Percentiles rank a stretch among this genome's conserved stretches.
These are phyloP conservation scores for Lindgomyces ingoldianus DNA, from an alignment of 495 filamentous ascomycete species.

Conservation along the genomic window DNA sequence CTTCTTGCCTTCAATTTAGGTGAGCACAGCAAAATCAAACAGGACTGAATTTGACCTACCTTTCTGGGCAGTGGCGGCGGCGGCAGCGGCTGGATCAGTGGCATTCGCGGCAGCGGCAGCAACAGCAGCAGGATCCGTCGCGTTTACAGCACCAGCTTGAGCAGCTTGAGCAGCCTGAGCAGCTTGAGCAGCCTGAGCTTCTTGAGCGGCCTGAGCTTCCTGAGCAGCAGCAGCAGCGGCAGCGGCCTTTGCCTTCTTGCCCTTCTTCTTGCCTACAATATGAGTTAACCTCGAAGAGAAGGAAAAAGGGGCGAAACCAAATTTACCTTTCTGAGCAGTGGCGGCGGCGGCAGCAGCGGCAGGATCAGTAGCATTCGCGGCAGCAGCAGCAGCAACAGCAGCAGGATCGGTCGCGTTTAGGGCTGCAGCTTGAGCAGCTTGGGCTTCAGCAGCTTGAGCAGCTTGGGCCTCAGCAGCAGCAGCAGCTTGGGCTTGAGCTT, in stretches of 20 bases:
- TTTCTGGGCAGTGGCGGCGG: too few species aligned
- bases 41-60: too few species aligned
- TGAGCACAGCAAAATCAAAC: too few species aligned
- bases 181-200: neutral
- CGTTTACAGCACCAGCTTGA: neutral
- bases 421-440: constrained; percentile 6
- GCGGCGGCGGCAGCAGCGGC: too few species aligned
- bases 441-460: neutral
- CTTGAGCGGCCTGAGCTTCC: neutral
- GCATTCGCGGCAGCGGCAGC: neutral
- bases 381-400: constrained; percentile 1
- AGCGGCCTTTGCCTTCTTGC: constrained; percentile 6
- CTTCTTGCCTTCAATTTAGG: too few species aligned
- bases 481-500: neutral
- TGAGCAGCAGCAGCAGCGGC: neutral
- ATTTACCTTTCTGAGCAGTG: neutral
- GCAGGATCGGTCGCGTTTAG: constrained; percentile 2
- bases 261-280: too few species aligned
- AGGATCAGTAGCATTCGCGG: neutral
- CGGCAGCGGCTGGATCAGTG: neutral
- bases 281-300: too few species aligned
- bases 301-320: too few species aligned
- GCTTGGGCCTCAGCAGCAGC: constrained; percentile 9
- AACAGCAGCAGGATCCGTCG: neutral
- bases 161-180: too few species aligned